Conservation (phyloP, 139 green algal genomes). For the Nannochloris sp. region DNA sequence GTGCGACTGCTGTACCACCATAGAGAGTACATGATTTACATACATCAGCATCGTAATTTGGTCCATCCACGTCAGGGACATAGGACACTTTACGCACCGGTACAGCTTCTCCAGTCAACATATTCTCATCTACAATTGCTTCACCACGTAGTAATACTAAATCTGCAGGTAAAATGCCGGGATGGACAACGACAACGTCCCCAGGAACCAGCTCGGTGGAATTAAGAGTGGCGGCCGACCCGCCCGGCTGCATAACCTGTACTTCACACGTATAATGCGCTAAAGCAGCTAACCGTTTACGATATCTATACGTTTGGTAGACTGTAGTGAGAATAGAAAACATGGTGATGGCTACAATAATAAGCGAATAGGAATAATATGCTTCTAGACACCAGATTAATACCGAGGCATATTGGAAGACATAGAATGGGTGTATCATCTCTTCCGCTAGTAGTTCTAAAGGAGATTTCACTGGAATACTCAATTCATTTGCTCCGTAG, state of each 20-base stretch:
- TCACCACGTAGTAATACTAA: slow-evolving; percentile 50
- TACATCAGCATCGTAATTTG: slow-evolving; percentile 46
- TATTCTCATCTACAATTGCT: slow-evolving; percentile 63
- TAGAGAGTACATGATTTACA: slow-evolving; percentile 54
- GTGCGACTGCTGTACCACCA: slow-evolving; percentile 51
- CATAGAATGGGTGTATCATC: slow-evolving; percentile 31
- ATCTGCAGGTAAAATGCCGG: slow-evolving; percentile 44
- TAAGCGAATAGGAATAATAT: slow-evolving; percentile 26
- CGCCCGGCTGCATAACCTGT: neutral
- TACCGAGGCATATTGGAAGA: slow-evolving; percentile 32
- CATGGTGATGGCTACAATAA: slow-evolving; percentile 26
- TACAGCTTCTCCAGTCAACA: slow-evolving; percentile 62
- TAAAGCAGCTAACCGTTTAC: slow-evolving; percentile 14
- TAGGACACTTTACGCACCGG: slow-evolving; percentile 64
- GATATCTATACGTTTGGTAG: slow-evolving; percentile 13
- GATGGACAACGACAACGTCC: slow-evolving; percentile 47
- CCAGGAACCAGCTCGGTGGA: slow-evolving; percentile 26
- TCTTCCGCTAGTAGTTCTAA: slow-evolving; percentile 19
- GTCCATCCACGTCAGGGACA: slow-evolving; percentile 37
- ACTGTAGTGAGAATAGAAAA: slow-evolving; percentile 26
- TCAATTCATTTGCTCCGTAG: slow-evolving; percentile 26
- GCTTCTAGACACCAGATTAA: slow-evolving; percentile 20
- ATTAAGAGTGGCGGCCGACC: neutral
- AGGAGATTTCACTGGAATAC: slow-evolving; percentile 12
- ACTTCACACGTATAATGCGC: slow-evolving; percentile 30